A percentile compares a stretch with the other conserved stretches of the same genome.
Evolutionary conservation across 1,139 yeast species (phyloP).

Genomic region (Scheffersomyces stambukii): DNA sequence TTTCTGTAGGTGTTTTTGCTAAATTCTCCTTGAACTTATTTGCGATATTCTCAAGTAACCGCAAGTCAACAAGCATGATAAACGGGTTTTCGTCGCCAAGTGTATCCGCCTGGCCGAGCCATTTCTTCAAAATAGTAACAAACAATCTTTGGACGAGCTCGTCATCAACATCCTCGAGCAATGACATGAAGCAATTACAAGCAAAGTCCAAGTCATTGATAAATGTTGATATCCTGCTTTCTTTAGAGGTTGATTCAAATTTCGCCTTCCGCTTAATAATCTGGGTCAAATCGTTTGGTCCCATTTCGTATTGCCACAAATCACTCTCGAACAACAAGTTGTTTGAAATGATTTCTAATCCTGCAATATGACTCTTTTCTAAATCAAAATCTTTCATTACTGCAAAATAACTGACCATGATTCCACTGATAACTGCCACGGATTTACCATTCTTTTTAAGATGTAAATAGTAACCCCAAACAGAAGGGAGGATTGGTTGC

Average conservation of each 20-base stretch:
- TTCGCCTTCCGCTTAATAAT: conserved; percentile 21
- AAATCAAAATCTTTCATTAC: conserved; percentile 25
- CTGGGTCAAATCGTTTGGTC: conserved; percentile 54
- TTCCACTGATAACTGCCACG: conserved; percentile 40
- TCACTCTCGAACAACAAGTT: conserved; percentile 42
- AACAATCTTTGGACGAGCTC: conserved; percentile 47
- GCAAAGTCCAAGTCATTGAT: conserved; percentile 49
- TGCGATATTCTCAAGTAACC: conserved; percentile 62
- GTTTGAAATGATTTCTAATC: conserved; percentile 35
- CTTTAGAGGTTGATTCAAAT: conserved; percentile 14
- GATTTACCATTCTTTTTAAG: conserved; percentile 37
- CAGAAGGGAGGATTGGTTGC: conserved; percentile 37
- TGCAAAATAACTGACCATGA: conserved; percentile 47
- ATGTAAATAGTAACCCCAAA: conserved; percentile 65
- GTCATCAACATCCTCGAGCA: conserved; percentile 50
- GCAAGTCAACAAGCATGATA: conserved; percentile 54
- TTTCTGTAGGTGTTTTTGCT: conserved; percentile 58
- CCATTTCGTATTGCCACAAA: conserved; percentile 49
- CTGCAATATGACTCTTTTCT: conserved; percentile 16
- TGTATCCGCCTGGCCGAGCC: conserved; percentile 35
- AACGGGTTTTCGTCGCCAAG: conserved; percentile 46
- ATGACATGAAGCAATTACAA: conserved; percentile 40
- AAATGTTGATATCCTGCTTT: conserved; percentile 23
- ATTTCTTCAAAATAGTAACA: conserved; percentile 49
- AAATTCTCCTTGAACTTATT: conserved; percentile 57